These are phyloP conservation scores for Lathyrus aphaca DNA, from an alignment of 306 rosid genomes.

Conservation along the genomic window DNA sequence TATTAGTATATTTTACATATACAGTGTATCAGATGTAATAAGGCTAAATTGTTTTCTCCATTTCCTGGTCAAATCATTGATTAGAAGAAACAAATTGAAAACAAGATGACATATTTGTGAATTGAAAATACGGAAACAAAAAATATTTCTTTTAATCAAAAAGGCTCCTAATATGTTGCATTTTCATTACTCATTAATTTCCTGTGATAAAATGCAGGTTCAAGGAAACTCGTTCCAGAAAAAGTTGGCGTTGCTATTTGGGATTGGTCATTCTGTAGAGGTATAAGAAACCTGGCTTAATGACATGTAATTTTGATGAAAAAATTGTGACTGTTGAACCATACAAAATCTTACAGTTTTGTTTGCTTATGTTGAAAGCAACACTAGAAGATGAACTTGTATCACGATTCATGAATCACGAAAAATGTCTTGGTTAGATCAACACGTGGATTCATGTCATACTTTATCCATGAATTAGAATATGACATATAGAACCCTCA, in stretches of 20 bases:
- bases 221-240: conserved; percentile 98
- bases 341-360: conserved; percentile 17
- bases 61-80: conserved; percentile 10
- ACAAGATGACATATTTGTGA: not conserved
- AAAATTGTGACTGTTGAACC: conserved; percentile 19
- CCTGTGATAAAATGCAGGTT: conserved; percentile 60
- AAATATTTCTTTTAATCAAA: not conserved
- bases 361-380: conserved; percentile 11
- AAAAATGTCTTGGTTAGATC: conserved; percentile 25
- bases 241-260: conserved; percentile 78
- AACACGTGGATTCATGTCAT: not conserved
- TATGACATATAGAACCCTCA: not conserved
- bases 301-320: conserved; percentile 18
- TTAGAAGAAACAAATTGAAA: conserved; percentile 12
- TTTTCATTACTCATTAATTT: conserved; percentile 12
- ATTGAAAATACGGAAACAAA: conserved; percentile 3
- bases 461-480: not conserved
- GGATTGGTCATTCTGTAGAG: conserved; percentile 83
- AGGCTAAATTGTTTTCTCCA: conserved; percentile 25
- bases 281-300: conserved; percentile 45
- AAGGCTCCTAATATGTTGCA: conserved; percentile 3
- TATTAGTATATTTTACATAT: conserved; percentile 12
- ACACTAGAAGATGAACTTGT: conserved; percentile 33
- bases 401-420: not conserved
- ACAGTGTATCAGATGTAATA: conserved; percentile 3